These are phyloP conservation scores for Candida pseudoviswanathii DNA, from an alignment of 1,139 yeast species.

Conservation along the genomic window DNA sequence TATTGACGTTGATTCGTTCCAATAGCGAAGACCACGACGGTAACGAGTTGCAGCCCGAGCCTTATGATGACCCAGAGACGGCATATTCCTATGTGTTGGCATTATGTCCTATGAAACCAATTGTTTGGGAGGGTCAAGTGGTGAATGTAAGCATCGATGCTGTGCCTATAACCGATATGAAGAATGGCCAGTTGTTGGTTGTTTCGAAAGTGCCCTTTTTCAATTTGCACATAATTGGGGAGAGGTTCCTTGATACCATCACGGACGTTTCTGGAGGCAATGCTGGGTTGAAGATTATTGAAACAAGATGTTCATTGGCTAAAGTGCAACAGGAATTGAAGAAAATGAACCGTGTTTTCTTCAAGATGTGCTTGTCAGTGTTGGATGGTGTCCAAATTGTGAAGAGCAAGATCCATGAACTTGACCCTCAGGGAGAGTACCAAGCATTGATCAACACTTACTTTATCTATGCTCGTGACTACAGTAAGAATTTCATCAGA, in stretches of 20 bases:
- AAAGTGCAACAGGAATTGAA: constrained; percentile 76
- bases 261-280: constrained; percentile 54
- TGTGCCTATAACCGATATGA: constrained; percentile 51
- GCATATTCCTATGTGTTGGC: constrained; percentile 68
- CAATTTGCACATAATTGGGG: constrained; percentile 37
- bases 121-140: constrained; percentile 88
- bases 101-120: constrained; percentile 78
- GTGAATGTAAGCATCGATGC: constrained; percentile 55
- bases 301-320: constrained; percentile 71
- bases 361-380: constrained; percentile 67
- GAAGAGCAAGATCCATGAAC: constrained; percentile 42
- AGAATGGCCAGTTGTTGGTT: constrained; percentile 70
- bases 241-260: constrained; percentile 52
- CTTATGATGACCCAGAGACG: constrained; percentile 17
- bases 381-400: constrained; percentile 64
- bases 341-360: constrained; percentile 66
- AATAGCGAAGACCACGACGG: constrained; percentile 14
- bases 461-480: constrained; percentile 81
- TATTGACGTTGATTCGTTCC: constrained; percentile 26
- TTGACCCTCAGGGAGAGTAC: constrained; percentile 54
- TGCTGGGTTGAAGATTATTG: constrained; percentile 43
- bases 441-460: constrained; percentile 79
- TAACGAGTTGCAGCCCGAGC: constrained; percentile 20
- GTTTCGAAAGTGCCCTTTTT: constrained; percentile 53
- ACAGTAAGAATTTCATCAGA: constrained; percentile 72